Evolutionary conservation across 257 asterid species (phyloP), one percentile per base, ranked within the genome.

Genomic region (Nicotiana tabacum): DNA sequence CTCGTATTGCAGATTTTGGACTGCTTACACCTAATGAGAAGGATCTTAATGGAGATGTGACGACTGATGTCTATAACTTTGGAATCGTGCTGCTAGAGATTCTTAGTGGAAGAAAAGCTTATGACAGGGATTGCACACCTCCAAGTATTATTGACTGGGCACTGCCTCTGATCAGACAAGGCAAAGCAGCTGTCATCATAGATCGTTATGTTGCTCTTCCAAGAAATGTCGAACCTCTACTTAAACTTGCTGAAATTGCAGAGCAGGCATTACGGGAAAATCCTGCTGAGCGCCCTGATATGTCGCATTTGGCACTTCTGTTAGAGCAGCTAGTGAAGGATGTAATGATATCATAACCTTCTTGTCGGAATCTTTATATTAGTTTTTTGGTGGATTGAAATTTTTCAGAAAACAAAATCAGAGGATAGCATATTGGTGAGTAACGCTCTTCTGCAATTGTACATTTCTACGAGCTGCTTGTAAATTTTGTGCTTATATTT

Each of bases 11-110:
- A 3, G 99, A 92, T 84, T 96, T 96, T 46, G 92, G 97, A 65
- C 90, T 92, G 56, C 87, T 96, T 66, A 86, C 85, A 0, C 91
- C 92, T 3, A 89, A 80, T 8, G 98, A 87, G 46, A 89, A 91
- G 83, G 97, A 90, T 55, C 43, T 86, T 16, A 83, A 0, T 12
- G 83, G 85, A 15, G 98, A 94, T 58, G 84, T 88, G 93, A 89
- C 83, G 77, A 82, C 17, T 77, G 99, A 96, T 84, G 97, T 94
- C 37, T 92, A 90, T 33, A 89, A 89, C 84, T 96, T 96, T 33
- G 99, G 99, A 6, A 91, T 94, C 1, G 95, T 96, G 83, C 88
- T 96, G 85, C 91, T 96, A 13, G 99, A 94, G 89, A 92, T 94
- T 84, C 90, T 96, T 1, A 96, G 97, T 46, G 98, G 98, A 58